Evolutionary conservation across 257 asterid species (phyloP).

Genomic region (Fraxinus americana): DNA sequence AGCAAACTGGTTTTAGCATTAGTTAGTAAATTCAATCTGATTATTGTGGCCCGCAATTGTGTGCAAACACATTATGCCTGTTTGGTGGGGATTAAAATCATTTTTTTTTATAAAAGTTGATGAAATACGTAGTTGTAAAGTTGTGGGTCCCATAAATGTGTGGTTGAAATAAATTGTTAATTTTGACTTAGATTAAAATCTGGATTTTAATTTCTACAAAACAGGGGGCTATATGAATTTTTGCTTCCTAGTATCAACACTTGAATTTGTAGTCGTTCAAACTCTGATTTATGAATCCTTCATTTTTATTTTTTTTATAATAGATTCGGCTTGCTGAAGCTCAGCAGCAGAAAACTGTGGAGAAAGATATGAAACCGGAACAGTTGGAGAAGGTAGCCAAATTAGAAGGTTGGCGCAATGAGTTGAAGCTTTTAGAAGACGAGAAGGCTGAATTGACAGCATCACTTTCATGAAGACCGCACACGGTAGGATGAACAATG

Average conservation of each 20-base stretch:
- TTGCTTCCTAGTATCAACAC: not conserved
- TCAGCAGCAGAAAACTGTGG: slow-evolving; percentile 67
- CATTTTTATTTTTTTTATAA: not conserved
- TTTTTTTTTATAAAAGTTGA: no score
- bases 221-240: not conserved
- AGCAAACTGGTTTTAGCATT: not conserved
- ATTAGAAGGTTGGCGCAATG: slow-evolving; percentile 83
- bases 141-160: no score
- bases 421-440: slow-evolving; percentile 80
- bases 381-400: slow-evolving; percentile 82
- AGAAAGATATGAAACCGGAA: slow-evolving; percentile 66
- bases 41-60: not conserved
- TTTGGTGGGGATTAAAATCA: no score
- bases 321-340: slow-evolving; percentile 89
- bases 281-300: not conserved
- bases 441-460: slow-evolving; percentile 51
- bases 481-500: slow-evolving; percentile 12
- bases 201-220: no score
- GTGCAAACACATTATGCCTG: not conserved
- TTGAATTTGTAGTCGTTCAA: not conserved
- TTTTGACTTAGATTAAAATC: no score
- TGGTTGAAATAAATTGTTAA: no score
- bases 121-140: no score
- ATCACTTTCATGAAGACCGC: slow-evolving; percentile 19
- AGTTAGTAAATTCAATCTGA: not conserved